A percentile compares a stretch with the other conserved stretches of the same genome.
Conservation (phyloP, 257 asterid species). For the Nicotiana undulata region DNA sequence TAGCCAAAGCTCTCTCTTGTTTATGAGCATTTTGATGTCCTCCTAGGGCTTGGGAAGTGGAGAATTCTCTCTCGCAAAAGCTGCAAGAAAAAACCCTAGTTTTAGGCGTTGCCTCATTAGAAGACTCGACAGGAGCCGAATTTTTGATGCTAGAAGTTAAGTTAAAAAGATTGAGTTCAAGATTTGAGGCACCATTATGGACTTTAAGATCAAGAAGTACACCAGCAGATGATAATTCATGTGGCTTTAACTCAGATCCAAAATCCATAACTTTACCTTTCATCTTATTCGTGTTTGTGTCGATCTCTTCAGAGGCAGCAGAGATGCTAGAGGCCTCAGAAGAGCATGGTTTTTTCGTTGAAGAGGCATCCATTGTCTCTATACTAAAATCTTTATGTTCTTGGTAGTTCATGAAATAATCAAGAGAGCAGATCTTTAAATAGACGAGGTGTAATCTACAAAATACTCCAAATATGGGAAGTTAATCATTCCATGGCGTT, state of each 20-base stretch:
- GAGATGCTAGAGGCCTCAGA: conserved; percentile 45
- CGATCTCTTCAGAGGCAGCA: conserved; percentile 32
- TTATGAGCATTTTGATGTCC: conserved; percentile 83
- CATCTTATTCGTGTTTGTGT: background rate
- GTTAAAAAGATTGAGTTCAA: conserved; percentile 39
- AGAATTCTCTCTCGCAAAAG: conserved; percentile 51
- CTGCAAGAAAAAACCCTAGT: conserved; percentile 41
- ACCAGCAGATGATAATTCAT: conserved; percentile 3
- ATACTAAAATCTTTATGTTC: background rate
- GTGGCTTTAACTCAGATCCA: conserved; percentile 8
- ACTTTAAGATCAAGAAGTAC: conserved; percentile 35
- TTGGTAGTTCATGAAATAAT: background rate
- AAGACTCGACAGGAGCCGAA: conserved; percentile 6
- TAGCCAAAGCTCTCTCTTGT: conserved; percentile 51
- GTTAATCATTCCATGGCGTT: background rate
- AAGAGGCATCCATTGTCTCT: background rate
- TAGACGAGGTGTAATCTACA: background rate
- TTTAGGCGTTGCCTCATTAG: conserved; percentile 18
- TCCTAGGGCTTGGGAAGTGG: conserved; percentile 65
- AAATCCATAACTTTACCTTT: conserved; percentile 9
- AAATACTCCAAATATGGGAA: background rate
- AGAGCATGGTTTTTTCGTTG: conserved; percentile 19
- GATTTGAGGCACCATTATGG: conserved; percentile 20
- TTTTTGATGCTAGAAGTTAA: background rate
- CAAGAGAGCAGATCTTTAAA: background rate